Conservation (phyloP, 2,329 filamentous ascomycete species). For the Xylariaceae sp. region DNA sequence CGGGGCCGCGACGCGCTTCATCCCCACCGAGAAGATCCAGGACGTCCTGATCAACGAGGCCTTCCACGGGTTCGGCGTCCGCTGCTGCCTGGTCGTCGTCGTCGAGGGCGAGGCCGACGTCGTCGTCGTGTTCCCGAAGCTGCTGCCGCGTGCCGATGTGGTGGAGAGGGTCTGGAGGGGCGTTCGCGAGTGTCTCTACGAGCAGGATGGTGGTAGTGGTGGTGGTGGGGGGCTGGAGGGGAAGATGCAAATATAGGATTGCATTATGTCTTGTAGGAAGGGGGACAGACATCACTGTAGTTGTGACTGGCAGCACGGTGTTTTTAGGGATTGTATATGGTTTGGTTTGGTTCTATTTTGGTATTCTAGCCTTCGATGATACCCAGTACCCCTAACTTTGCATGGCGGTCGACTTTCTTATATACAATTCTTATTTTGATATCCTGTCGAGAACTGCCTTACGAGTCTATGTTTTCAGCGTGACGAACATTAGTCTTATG, state of each 20-base stretch:
- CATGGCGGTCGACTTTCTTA: not conserved
- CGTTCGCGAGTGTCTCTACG: constrained; percentile 80
- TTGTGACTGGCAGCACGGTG: not conserved
- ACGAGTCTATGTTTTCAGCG: too few relatives aligned
- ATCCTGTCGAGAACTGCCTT: not conserved
- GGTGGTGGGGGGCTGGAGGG: constrained; percentile 5
- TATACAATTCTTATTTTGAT: constrained; percentile 2
- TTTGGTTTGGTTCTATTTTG: too few relatives aligned
- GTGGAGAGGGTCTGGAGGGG: constrained; percentile 92
- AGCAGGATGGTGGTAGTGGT: constrained; percentile 47
- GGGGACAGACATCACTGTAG: constrained; percentile 9
- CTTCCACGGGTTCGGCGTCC: constrained; percentile 88
- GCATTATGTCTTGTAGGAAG: too few relatives aligned
- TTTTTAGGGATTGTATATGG: not conserved
- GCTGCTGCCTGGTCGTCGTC: constrained; percentile 87
- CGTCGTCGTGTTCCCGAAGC: constrained; percentile 89
- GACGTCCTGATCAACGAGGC: constrained; percentile 96
- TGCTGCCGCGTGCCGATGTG: constrained; percentile 75
- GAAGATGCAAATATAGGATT: too few relatives aligned
- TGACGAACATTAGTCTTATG: too few relatives aligned
- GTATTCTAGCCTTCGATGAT: constrained; percentile 18
- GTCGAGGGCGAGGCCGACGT: constrained; percentile 87
- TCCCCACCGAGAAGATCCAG: constrained; percentile 89
- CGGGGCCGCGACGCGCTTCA: constrained; percentile 61
- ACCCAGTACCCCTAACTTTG: constrained; percentile 12